A percentile compares a stretch with the other conserved stretches of the same genome.
Evolutionary conservation across 140 eudicot genomes (phyloP).

Genomic region (Stevia rebaudiana): DNA sequence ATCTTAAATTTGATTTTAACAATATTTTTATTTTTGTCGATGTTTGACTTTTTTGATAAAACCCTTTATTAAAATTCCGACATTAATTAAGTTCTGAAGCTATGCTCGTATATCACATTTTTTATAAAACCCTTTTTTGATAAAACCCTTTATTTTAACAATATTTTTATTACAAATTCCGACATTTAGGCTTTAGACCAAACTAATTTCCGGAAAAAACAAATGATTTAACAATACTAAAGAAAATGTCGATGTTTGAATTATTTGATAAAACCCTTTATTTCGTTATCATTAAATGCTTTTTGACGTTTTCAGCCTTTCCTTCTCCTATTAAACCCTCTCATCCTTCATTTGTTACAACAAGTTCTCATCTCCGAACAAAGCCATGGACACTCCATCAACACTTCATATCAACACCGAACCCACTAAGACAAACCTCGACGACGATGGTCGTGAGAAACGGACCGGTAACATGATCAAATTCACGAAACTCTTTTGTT

Average conservation of each 20-base stretch:
- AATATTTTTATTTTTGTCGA: too few relatives aligned
- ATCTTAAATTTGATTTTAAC: too few relatives aligned
- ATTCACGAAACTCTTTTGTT: not conserved
- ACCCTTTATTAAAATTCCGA: too few relatives aligned
- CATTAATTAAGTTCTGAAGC: too few relatives aligned
- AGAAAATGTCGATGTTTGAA: not conserved
- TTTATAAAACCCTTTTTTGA: too few relatives aligned
- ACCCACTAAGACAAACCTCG: slow-evolving; percentile 33
- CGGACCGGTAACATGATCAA: slow-evolving; percentile 47
- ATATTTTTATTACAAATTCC: too few relatives aligned
- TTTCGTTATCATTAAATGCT: slow-evolving; percentile 17
- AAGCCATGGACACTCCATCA: slow-evolving; percentile 15
- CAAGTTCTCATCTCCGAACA: not conserved
- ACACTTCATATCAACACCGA: slow-evolving; percentile 4
- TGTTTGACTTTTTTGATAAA: too few relatives aligned
- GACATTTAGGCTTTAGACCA: too few relatives aligned
- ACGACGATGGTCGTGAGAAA: slow-evolving; percentile 65
- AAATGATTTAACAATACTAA: too few relatives aligned
- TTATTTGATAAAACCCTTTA: not conserved
- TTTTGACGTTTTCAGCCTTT: slow-evolving; percentile 21
- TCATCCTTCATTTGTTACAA: not conserved
- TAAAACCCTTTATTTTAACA: too few relatives aligned
- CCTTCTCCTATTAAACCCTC: not conserved
- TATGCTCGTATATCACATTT: too few relatives aligned
- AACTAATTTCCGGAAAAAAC: too few relatives aligned